Base-by-base conservation (phyloP, 495 filamentous ascomycete genomes). In the Penicillium pulvis region DNA sequence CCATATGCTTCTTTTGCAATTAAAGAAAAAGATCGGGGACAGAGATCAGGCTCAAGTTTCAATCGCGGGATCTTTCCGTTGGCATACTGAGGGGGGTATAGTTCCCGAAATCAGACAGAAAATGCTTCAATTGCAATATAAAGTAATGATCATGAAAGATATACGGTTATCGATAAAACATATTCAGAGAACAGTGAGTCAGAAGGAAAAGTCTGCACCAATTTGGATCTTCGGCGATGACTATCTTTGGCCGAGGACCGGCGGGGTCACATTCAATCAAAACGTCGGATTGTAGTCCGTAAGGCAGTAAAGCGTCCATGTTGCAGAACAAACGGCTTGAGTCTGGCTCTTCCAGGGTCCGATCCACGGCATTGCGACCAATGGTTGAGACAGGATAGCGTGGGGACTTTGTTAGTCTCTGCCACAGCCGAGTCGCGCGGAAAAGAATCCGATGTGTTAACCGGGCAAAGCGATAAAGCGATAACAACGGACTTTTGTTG, bases 371-470 rank as follows among this genome's bases (percentile, higher is more conserved):
- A 57, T 57, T 16, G 9, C 41, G 19, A 20, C 51, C 33, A 44
- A 58, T 53, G 33, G 53, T 50, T 61, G 50, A 56, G 62, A 30
- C 35, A 57, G 50, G 63, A 61, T 30, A 33, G 55, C 66, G 60
- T 62, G 39, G 47, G 35, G 42, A 36, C 31, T 8, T 36, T 10
- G 30, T 36, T 30, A 17, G 30, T 7, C 23, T 28, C 44, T 55
- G 58, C 56, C 53, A 66, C 41, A 50, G 39, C 51, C 54, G 58
- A 56, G 42, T 41, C 51, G 53, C 28, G 51, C 67, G 67, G 67
- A 69, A 69, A 69, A 69, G 57, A 65, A 69, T 67, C 67, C 67
- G 64, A 47, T 24, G 50, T 16, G 31, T 41, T 51, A 35, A 31
- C 16, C 30, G 47, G 31, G 11, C 45, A 35, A 23, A 10, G 48